Conservation (phyloP, 352 stramenopile species). For the Globisporangium ultimum region DNA sequence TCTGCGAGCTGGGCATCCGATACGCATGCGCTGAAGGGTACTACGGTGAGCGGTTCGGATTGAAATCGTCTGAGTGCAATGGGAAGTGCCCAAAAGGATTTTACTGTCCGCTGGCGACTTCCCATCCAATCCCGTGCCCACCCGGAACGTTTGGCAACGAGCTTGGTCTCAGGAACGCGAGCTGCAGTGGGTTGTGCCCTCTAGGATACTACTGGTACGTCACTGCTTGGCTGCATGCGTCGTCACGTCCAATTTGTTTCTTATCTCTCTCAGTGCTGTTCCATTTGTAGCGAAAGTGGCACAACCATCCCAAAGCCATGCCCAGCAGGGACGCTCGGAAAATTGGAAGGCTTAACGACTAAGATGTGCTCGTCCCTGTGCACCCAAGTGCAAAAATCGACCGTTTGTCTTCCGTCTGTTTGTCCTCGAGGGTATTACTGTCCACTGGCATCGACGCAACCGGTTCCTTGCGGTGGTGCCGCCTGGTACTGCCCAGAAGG, state of each 20-base stretch:
- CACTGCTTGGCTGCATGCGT: not conserved
- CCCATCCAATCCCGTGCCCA: constrained; percentile 41
- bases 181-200: constrained; percentile 51
- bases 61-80: constrained; percentile 33
- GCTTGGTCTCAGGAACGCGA: constrained; percentile 24
- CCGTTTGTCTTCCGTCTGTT: constrained; percentile 37
- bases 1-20: constrained; percentile 56
- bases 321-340: constrained; percentile 41
- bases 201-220: constrained; percentile 54
- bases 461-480: constrained; percentile 31
- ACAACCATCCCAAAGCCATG: constrained; percentile 41
- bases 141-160: constrained; percentile 40
- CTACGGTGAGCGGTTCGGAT: constrained; percentile 33
- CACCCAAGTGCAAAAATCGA: constrained; percentile 12
- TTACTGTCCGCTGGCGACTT: constrained; percentile 53
- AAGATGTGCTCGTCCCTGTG: constrained; percentile 45
- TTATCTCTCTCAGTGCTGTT: not conserved
- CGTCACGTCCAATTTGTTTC: not conserved
- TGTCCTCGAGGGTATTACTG: constrained; percentile 65
- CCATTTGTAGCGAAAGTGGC: constrained; percentile 20
- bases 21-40: constrained; percentile 44
- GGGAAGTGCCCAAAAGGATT: constrained; percentile 41
- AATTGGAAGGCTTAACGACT: constrained; percentile 30
- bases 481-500: constrained; percentile 47
- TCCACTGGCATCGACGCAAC: constrained; percentile 28